A percentile compares a stretch with the other conserved stretches of the same genome.
phyloP scores from a whole-genome alignment of 352 stramenopile genomes.

The Phytophthora constricta region DNA sequence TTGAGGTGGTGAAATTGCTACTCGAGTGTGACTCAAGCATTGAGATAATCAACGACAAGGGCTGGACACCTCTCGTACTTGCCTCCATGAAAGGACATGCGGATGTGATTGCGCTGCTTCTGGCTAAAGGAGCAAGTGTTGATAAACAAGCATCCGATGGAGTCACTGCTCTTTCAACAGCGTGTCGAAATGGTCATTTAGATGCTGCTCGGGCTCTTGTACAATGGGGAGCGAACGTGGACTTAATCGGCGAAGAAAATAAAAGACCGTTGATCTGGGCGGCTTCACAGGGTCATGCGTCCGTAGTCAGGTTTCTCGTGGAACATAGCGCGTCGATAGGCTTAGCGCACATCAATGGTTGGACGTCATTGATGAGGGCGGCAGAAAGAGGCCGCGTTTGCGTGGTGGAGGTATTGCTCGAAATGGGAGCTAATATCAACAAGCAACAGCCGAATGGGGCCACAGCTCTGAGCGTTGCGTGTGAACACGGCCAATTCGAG shows the following conservation, averaged over 20 bases:
- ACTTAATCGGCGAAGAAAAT: background rate
- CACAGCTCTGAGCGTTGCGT: slow-evolving; percentile 5
- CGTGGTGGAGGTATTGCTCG: slow-evolving; percentile 1
- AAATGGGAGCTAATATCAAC: background rate
- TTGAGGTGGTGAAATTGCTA: slow-evolving; percentile 3
- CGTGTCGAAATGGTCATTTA: background rate
- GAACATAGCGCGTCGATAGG: background rate
- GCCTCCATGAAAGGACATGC: background rate
- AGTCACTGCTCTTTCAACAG: background rate
- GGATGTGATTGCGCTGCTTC: background rate
- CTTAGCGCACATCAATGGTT: background rate
- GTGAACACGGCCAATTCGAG: background rate
- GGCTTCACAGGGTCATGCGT: background rate
- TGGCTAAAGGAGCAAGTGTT: background rate
- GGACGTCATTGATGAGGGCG: background rate
- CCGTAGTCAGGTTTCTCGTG: background rate
- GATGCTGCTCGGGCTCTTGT: background rate
- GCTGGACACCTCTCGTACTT: background rate
- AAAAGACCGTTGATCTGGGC: background rate
- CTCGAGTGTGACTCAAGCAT: background rate
- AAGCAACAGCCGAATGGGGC: background rate
- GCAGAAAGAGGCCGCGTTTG: background rate
- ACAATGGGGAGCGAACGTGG: background rate
- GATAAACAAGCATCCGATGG: background rate
- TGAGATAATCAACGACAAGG: background rate